Evolutionary conservation across 2,329 filamentous ascomycete genomes (phyloP), one percentile per base, ranked within the genome.

Genomic region (Sarocladium kiliense): DNA sequence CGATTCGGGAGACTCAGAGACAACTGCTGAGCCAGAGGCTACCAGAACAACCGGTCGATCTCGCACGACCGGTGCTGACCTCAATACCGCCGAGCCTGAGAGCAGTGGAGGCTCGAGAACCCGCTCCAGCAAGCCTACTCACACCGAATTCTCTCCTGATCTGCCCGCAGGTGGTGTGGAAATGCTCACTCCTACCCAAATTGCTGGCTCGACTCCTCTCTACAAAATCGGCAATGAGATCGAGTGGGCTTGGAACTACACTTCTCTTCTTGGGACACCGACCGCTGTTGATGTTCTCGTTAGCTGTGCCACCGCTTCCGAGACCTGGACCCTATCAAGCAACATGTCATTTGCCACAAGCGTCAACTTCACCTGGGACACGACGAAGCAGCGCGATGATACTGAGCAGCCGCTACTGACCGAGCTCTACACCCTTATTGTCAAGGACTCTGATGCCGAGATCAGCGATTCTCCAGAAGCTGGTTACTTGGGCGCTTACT

Each of bases 221-320:
- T 85, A 81, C 75, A 82, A 82, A 64, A 82, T 86, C 58, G 79
- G 80, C 58, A 77, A 85, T 63, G 73, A 73, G 44, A 71, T 85
- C 42, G 86, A 81, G 14, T 83, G 80, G 68, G 76, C 70, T 47
- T 87, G 83, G 82, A 86, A 86, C 70, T 87, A 86, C 71, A 87
- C 84, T 3, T 78, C 77, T 44, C 67, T 87, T 27, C 72, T 76
- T 55, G 81, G 71, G 25, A 79, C 74, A 1, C 84, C 84, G 2
- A 82, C 79, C 2, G 83, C 81, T 39, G 64, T 87, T 56, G 81
- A 87, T 59, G 72, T 87, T 14, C 66, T 85, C 56, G 73, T 82
- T 32, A 81, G 79, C 60, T 84, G 80, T 71, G 77, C 77, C 39
- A 66, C 66, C 7, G 78, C 75, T 44, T 68, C 73, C 19, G 72